Evolutionary conservation across 805 yeast species (phyloP).

Genomic region (Kluyveromyces wickerhamii): DNA sequence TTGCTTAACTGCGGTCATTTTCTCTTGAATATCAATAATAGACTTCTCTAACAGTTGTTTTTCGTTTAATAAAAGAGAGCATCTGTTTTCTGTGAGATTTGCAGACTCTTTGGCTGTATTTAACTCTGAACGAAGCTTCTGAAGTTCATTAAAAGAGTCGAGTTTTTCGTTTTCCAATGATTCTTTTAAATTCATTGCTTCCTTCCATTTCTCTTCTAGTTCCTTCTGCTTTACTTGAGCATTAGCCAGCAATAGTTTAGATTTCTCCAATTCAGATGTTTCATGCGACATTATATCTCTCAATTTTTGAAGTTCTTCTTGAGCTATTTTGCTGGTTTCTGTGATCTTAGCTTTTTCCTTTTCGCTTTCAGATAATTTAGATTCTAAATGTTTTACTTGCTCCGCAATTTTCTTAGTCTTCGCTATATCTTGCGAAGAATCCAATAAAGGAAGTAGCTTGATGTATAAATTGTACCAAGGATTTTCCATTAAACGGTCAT

Average conservation of each 20-base stretch:
- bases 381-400: constrained; percentile 45
- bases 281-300: constrained; percentile 34
- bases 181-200: constrained; percentile 14
- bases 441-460: constrained; percentile 67
- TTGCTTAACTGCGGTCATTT: constrained; percentile 41
- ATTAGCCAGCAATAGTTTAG: constrained; percentile 38
- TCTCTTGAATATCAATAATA: constrained; percentile 34
- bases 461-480: constrained; percentile 77
- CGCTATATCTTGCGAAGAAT: constrained; percentile 51
- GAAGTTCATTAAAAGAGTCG: constrained; percentile 17
- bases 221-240: constrained; percentile 36
- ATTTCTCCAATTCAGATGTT: constrained; percentile 36
- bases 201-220: constrained; percentile 19
- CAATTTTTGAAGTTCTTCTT: constrained; percentile 26
- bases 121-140: constrained; percentile 17
- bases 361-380: constrained; percentile 34
- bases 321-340: constrained; percentile 21
- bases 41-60: constrained; percentile 14
- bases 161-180: constrained; percentile 23
- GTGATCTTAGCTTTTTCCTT: constrained; percentile 24
- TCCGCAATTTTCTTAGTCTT: constrained; percentile 51
- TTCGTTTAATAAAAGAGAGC: neutral
- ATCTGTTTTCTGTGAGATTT: neutral
- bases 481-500: constrained; percentile 41
- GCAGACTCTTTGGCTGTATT: constrained; percentile 11